Base-by-base conservation (phyloP, 2,329 filamentous ascomycete species). In the Lasiodiplodia citricola region DNA sequence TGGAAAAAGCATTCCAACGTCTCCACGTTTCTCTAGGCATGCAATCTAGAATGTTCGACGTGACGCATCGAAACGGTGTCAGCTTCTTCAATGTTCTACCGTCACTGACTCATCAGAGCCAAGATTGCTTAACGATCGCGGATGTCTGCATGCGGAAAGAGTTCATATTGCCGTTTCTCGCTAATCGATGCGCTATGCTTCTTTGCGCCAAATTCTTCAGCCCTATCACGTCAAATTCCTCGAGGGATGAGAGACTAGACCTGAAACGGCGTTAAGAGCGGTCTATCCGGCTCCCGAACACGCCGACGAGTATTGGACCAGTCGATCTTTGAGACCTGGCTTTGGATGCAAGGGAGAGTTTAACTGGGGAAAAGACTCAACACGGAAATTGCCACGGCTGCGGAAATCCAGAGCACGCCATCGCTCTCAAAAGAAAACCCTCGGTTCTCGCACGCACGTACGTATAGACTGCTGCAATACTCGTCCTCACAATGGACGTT, bases 21-120 rank as follows among this genome's bases (percentile, higher is more conserved):
- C 31, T 10, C 31, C 31, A 35, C 31, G 31, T 35, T 35, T 35
- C 31, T 35, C 31, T 35, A 35, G 31, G 2, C 31, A 35, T 35
- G 31, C 31, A 35, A 35, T 35, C 57, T 14, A n/a, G 41, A 44
- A 44, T 7, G 41, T 44, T 44, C 14, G 14, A n/a, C 18, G 44
- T 18, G 31, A 35, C 31, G 31, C 7, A 35, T 35, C 31, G 23
- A 10, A 51, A 51, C 8, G 58, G 58, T 25, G 58, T 18, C 16
- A 63, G 58, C 18, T 28, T 18, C 58, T 51, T 10, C 18, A 8
- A 63, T 28, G 16, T 63, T 51, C 64, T 72, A 73, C 7, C 74
- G 69, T 28, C 18, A 18, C n/a, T 47, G 11, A 21, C 44, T 47
- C 18, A 16, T 41, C 14, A 35, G 18, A 21, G 18, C 44, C 18